Evolutionary conservation across 2,329 filamentous ascomycete genomes (phyloP).

Genomic region (Byssothecium circinans): DNA sequence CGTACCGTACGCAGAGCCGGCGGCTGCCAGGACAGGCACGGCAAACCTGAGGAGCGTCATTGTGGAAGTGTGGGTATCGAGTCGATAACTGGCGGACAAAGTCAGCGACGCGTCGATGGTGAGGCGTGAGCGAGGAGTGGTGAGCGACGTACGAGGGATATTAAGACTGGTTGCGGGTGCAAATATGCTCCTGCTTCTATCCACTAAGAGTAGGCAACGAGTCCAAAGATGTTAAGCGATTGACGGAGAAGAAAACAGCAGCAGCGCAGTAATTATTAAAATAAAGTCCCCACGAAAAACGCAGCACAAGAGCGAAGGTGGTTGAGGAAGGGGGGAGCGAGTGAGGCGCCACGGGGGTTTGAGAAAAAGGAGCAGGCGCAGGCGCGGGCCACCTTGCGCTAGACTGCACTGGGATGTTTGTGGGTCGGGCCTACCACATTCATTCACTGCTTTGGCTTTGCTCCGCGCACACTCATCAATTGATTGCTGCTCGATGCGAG

Average conservation of each 20-base stretch:
- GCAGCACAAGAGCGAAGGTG: slow-evolving; percentile 13
- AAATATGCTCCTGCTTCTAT: slow-evolving; percentile 26
- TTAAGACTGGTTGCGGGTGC: slow-evolving; percentile 39
- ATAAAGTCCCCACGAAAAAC: slow-evolving; percentile 15
- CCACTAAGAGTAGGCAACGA: too few species aligned
- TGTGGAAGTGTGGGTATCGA: slow-evolving; percentile 21
- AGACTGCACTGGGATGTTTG: slow-evolving; percentile 6
- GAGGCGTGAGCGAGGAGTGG: slow-evolving; percentile 13
- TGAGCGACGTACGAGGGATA: slow-evolving; percentile 33
- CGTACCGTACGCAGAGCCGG: slow-evolving; percentile 56
- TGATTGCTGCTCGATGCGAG: too few species aligned
- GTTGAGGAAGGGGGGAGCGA: slow-evolving; percentile 14
- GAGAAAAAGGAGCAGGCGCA: slow-evolving; percentile 21
- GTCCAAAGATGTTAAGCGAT: slow-evolving; percentile 41
- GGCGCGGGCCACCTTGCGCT: slow-evolving; percentile 7
- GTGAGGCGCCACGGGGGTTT: slow-evolving; percentile 12
- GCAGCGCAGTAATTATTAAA: slow-evolving; percentile 29
- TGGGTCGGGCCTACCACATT: background rate
- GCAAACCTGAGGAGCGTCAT: slow-evolving; percentile 59
- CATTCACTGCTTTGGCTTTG: too few species aligned
- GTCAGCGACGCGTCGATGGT: slow-evolving; percentile 26
- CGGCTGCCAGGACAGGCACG: slow-evolving; percentile 58
- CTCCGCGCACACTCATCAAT: too few species aligned
- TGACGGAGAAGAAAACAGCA: slow-evolving; percentile 42
- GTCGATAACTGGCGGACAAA: slow-evolving; percentile 23